Percentiles rank a stretch among this genome's conserved stretches.
These are phyloP conservation scores for Juncus effusus DNA, from an alignment of 176 grass and related monocot genomes.

Conservation along the genomic window DNA sequence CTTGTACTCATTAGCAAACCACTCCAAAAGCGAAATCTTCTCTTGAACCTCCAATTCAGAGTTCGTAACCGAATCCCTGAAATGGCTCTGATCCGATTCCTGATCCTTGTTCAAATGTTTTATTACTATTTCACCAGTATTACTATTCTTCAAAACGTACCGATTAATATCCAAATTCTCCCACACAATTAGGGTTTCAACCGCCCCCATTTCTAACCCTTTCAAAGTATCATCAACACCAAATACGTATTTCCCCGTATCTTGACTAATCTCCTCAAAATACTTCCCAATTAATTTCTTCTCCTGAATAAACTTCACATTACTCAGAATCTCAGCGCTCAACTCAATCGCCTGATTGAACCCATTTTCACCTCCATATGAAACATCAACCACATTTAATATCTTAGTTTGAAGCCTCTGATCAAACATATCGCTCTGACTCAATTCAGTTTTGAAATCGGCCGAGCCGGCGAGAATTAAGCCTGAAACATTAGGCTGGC, in stretches of 20 bases:
- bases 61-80: conserved; percentile 46
- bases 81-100: conserved; percentile 60
- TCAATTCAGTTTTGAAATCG: conserved; percentile 74
- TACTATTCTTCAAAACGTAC: conserved; percentile 59
- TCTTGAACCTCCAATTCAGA: conserved; percentile 68
- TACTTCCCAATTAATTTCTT: conserved; percentile 77
- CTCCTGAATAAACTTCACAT: conserved; percentile 81
- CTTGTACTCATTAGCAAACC: conserved; percentile 82
- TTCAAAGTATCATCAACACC: conserved; percentile 74
- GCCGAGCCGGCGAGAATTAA: conserved; percentile 74
- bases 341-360: conserved; percentile 78
- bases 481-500: conserved; percentile 68
- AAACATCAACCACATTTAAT: conserved; percentile 75
- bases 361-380: conserved; percentile 66
- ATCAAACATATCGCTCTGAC: conserved; percentile 83
- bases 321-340: conserved; percentile 58
- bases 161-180: conserved; percentile 78
- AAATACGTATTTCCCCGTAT: conserved; percentile 71
- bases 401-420: conserved; percentile 66
- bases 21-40: conserved; percentile 57
- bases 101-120: conserved; percentile 67
- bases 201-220: conserved; percentile 69
- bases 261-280: conserved; percentile 80
- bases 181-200: conserved; percentile 73
- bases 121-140: conserved; percentile 40